Base-by-base conservation (phyloP, 2,329 filamentous ascomycete species). In the Ramichloridium luteum region DNA sequence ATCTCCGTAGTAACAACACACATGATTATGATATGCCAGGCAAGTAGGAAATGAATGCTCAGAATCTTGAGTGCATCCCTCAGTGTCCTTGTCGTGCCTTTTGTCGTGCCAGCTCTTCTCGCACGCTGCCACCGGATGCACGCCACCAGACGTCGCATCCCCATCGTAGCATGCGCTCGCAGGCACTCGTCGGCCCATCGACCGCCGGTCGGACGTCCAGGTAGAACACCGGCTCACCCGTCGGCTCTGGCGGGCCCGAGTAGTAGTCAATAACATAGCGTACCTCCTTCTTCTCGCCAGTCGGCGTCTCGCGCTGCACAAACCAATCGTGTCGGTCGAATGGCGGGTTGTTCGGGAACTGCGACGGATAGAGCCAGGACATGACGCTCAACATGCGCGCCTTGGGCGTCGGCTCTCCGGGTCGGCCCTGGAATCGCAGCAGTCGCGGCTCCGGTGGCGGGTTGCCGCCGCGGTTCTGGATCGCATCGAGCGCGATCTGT, bases 271-370 rank as follows among this genome's bases (percentile, higher is more conserved):
- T 98, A 34, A 98, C 75, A 56, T 98, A 98, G 49, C 90, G 74
- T 27, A 94, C 67, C 62, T 94, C 78, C 54, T 77, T 79, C 48
- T 65, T 67, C 36, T 76, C 55, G 16, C 81, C 82, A 32, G 76
- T 67, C 4, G 65, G 61, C 29, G 70, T 59, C 18, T 78, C 70
- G 40, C 90, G 71, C 43, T 81, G 71, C 25, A 98, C 81, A 53
- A 79, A 96, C 90, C 90, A 98, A 56, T 98, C 90, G 55, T 98
- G 90, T 39, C 90, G 75, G 58, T 98, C 90, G 49, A 98, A 98
- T 1, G 90, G 90, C 8, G 84, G 80, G 32, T 84, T 78, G 5
- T 78, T 77, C 4, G 64, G 79, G 59, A 81, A 98, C 49, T 76
- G 78, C 37, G 70, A 64, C 1, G 90, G 90, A 55, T 82, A 92